Conservation (phyloP, 192 early-diverging fungal species). For the Coemansia javaensis region DNA sequence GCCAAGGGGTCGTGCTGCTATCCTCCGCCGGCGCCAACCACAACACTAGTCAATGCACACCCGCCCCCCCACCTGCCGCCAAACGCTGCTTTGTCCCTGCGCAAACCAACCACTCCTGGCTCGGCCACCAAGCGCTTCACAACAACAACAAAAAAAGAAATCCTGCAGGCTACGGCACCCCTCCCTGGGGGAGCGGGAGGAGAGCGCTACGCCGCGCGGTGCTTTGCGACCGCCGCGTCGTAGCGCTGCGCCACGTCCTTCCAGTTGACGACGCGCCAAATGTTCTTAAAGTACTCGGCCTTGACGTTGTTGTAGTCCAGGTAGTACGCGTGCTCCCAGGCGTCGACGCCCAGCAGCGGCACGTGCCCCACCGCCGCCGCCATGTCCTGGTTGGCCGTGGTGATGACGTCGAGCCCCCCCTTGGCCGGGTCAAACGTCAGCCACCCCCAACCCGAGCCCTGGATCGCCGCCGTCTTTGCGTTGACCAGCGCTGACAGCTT, state of each 20-base stretch:
- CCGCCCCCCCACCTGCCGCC: no score
- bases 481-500: constrained; percentile 74
- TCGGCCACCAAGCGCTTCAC: no score
- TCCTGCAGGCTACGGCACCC: no score
- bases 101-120: no score
- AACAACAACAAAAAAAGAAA: no score
- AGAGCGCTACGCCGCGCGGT: constrained; percentile 4
- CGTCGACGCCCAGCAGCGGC: constrained; percentile 88
- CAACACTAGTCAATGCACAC: no score
- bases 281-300: constrained; percentile 91
- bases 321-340: constrained; percentile 98
- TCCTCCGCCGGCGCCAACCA: no score
- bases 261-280: constrained; percentile 98
- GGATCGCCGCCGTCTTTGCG: constrained; percentile 72
- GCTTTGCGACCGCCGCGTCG: constrained; percentile 53
- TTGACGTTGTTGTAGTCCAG: constrained; percentile 97
- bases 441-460: constrained; percentile 98
- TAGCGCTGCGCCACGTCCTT: constrained; percentile 86
- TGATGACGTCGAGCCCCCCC: constrained; percentile 78
- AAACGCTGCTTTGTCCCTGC: no score
- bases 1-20: not conserved
- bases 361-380: constrained; percentile 55
- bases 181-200: no score
- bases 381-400: constrained; percentile 85
- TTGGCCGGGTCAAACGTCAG: constrained; percentile 78